Base-by-base conservation (phyloP, 75 land plant species). In the Pseudotsuga menziesii region DNA sequence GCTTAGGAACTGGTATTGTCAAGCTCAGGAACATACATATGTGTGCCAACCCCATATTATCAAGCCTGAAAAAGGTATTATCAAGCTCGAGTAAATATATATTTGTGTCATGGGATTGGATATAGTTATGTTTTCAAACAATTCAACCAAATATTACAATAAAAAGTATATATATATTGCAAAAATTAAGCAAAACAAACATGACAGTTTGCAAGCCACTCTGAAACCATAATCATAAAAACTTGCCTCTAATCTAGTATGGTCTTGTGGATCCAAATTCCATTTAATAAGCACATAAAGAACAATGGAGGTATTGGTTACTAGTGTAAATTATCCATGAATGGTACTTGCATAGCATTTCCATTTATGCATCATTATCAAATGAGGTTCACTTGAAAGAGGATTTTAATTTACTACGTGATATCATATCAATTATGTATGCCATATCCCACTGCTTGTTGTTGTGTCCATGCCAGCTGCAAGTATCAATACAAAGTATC, bases 241-340 rank as follows among this genome's bases (percentile, higher is more conserved):
- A 74, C 88, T 82, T 83, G 87, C 97, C 97, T 94, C 97, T 23
- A 94, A 88, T 12, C 86, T 87, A 9, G 97, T 92, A 73, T 91
- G 92, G 78, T 94, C 97, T 57, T 90, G 85, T 20, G 97, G 89
- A 56, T 89, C 90, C 72, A 94, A 76, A 74, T 87, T 74, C 83
- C 90, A 89, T 16, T 78, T 85, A 12, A 90, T 88, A n/a, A 93
- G 91, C 55, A 93, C 90, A 86, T 91, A 90, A 36, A 91, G 90
- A 29, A 91, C 90, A 80, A 91, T 88, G 56, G 90, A 93, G 32
- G 96, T 94, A 76, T 77, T 91, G 23, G 89, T 80, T 56, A 92
- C 83, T 60, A 94, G 79, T 62, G 89, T 84, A 62, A 94, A 94
- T 16, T 94, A 94, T 19, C 97, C 97, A 6, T 91, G 94, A 72